These are phyloP conservation scores for Forsythia viridissima DNA, from an alignment of 257 asterid species.

Conservation along the genomic window DNA sequence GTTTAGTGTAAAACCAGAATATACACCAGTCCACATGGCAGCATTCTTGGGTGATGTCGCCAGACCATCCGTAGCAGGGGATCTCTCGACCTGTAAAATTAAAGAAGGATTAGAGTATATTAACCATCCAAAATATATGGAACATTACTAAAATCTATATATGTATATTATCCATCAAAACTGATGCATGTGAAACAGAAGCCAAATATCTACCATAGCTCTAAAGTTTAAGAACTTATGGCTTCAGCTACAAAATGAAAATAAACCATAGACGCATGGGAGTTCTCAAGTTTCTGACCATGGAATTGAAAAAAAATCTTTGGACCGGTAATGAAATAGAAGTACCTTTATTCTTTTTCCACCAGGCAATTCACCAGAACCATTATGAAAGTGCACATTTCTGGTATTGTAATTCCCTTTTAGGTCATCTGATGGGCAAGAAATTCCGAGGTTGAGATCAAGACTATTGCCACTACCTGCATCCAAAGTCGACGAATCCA, in stretches of 20 bases:
- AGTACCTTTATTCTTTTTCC: constrained; percentile 60
- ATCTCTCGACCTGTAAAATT: constrained; percentile 45
- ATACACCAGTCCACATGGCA: constrained; percentile 46
- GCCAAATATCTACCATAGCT: not conserved
- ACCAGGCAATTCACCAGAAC: constrained; percentile 41
- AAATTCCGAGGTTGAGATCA: constrained; percentile 88
- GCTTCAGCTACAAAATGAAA: too few relatives aligned
- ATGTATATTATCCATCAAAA: not conserved
- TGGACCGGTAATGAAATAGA: not conserved
- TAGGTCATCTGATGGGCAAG: constrained; percentile 53
- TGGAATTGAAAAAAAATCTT: not conserved
- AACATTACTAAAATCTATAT: not conserved
- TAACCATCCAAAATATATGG: not conserved
- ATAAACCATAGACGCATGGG: not conserved
- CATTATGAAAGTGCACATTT: constrained; percentile 34
- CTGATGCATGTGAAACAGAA: not conserved
- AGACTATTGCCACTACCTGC: constrained; percentile 63
- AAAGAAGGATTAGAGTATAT: constrained; percentile 10
- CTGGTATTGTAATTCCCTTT: constrained; percentile 30
- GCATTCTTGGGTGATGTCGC: constrained; percentile 46
- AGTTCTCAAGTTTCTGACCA: not conserved
- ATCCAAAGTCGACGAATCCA: constrained; percentile 21
- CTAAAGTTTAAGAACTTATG: not conserved
- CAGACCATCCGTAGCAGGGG: constrained; percentile 44
- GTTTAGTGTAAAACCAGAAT: constrained; percentile 55